Evolutionary conservation across 2,329 filamentous ascomycete genomes (phyloP), one percentile per base, ranked within the genome.

Genomic region (Purpureocillium lavendulum): DNA sequence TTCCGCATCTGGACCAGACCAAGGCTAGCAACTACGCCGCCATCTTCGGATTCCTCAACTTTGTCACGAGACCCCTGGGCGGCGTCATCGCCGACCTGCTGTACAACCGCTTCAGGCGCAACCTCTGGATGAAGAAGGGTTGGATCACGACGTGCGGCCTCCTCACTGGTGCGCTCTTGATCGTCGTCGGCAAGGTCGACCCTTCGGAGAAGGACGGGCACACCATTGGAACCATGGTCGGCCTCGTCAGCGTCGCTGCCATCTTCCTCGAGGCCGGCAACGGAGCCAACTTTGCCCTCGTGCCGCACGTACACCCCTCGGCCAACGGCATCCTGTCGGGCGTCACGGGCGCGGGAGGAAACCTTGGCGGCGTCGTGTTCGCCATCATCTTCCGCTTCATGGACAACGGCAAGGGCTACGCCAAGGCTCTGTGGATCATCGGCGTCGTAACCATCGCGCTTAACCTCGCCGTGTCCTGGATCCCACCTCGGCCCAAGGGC

Each of bases 181-280:
- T 89, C 41, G 58, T 80, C 44, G 70, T 81, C 51, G 84, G 82
- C 16, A 64, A 70, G 2, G 68, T 78, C 52, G 66, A 92, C 57
- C 73, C 84, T 0, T 72, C 79, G 18, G 55, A 71, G 17, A 59
- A 81, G 35, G 54, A 51, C 35, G 55, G 53, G 13, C 40, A 45
- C 31, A 45, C 34, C 31, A 50, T 61, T 12, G 62, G 71, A 7
- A 78, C 75, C 3, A 81, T 94, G 71, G 80, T 92, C 40, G 86
- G 84, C 1, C 76, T 95, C 6, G 66, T 94, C 8, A 80, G 82
- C 2, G 73, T 86, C 9, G 73, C 88, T 65, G 86, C 84, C 1
- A 72, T 94, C 56, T 94, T 94, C 66, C 64, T 88, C 33, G 87
- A 94, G 58, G 86, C 84, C 2, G 81, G 80, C 32, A 95, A 95